These are phyloP conservation scores for Sonneratia caseolaris DNA, from an alignment of 345 rosid genomes.

Conservation along the genomic window DNA sequence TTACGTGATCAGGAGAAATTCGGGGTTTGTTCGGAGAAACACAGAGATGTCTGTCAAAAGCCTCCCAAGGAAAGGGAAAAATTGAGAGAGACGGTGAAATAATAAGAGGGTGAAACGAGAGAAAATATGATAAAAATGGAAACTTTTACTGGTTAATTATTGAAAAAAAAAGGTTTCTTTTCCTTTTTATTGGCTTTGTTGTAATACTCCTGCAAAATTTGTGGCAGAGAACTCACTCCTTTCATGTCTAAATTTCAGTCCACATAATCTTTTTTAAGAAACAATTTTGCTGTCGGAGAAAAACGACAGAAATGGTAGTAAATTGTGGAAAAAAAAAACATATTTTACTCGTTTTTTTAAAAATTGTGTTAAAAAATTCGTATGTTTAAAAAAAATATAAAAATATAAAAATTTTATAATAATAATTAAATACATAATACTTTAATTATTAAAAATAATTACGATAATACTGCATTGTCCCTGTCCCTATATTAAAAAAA, in stretches of 20 bases:
- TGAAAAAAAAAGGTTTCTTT: background rate
- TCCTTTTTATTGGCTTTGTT: background rate
- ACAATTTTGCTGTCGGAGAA: background rate
- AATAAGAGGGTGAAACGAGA: background rate
- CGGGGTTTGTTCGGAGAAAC: background rate
- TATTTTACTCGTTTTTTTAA: background rate
- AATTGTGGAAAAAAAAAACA: background rate
- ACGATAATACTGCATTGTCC: too few species aligned
- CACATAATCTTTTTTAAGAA: background rate
- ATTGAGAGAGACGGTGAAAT: background rate
- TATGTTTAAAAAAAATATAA: too few species aligned
- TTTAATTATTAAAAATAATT: too few species aligned
- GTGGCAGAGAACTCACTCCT: background rate
- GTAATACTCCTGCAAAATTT: background rate
- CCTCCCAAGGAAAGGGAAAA: too few species aligned
- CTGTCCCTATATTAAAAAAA: too few species aligned
- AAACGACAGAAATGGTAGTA: background rate
- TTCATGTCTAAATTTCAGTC: background rate
- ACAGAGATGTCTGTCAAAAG: background rate
- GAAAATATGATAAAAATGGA: background rate
- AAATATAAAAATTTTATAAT: too few species aligned
- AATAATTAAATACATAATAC: too few species aligned
- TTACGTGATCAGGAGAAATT: background rate
- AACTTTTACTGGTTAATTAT: background rate
- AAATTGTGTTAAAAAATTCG: too few species aligned